Base-by-base conservation (phyloP, 1,284 basidiomycete species). In the Cutaneotrichosporon mucoides region DNA sequence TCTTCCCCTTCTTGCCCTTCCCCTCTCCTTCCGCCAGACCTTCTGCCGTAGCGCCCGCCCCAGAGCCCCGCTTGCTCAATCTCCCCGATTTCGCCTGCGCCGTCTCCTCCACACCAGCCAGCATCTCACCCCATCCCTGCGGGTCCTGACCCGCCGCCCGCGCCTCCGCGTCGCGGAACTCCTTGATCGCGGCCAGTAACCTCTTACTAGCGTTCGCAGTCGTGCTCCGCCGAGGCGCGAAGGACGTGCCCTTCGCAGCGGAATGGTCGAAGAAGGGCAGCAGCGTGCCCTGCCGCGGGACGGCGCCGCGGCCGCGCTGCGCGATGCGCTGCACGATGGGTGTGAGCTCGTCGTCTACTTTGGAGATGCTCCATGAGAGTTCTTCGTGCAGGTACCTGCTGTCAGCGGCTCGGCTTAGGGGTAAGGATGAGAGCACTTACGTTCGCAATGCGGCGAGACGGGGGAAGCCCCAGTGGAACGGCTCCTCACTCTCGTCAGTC, bases 401-500 rank as follows among this genome's bases (percentile, higher is more conserved):
- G 46, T 16, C 15, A 41, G 40, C 24, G 24, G 24, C 24, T 24
- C 24, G 24, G 24, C 24, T 24, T 24, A 24, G 24, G 24, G 24
- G 24, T 24, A 24, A 24, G 24, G 24, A 24, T 24, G 45, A 56
- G 44, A 42, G 7, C 12, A 79, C 87, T 66, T 72, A 92, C 89
- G 83, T 79, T 66, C 92, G 85, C 53, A 97, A 82, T 1, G 88
- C 91, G 69, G 97, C 92, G 1, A 99, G 84, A 73, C 98, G 94
- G 6, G 95, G 93, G 63, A 95, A 81, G 8, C 92, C 95, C 96
- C 96, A 99, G 68, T 92, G 90, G 75, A 99, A 99, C 0, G 90
- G 88, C 70, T 99, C 94, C 55, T 92, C 87, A 3, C 92, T 95
- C 53, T 85, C 84, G 73, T 98, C 94, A 5, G 97, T 89, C 0